Conservation (phyloP, 352 stramenopile genomes). For the Elongisporangium anandrum region DNA sequence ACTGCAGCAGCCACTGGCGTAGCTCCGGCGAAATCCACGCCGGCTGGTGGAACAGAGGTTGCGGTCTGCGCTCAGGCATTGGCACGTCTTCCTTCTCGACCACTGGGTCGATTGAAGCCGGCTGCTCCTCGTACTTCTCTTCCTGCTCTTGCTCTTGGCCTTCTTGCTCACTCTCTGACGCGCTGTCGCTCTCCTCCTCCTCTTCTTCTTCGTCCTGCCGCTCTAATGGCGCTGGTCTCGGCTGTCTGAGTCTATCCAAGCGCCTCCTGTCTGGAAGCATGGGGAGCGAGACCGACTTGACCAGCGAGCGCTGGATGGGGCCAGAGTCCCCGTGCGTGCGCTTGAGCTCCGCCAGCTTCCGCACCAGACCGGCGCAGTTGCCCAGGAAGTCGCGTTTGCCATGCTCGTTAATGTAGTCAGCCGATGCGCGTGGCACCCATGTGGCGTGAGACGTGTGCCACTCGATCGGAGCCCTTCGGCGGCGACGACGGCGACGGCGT, state of each 20-base stretch:
- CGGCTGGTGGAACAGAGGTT: constrained; percentile 35
- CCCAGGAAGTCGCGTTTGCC: constrained; percentile 12
- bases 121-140: neutral
- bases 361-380: constrained; percentile 22
- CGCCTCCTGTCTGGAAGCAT: neutral
- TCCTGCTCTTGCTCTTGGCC: constrained; percentile 9
- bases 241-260: neutral
- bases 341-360: constrained; percentile 32
- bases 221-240: neutral
- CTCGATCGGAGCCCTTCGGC: constrained; percentile 15
- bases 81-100: neutral
- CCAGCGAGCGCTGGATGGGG: neutral
- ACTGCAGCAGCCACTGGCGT: constrained; percentile 36
- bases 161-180: neutral
- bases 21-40: constrained; percentile 65
- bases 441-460: constrained; percentile 34
- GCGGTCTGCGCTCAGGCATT: neutral
- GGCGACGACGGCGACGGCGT: constrained; percentile 12
- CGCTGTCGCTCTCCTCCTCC: neutral
- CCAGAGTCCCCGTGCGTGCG: constrained; percentile 5
- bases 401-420: constrained; percentile 40
- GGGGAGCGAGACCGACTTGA: constrained; percentile 1
- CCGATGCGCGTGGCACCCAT: constrained; percentile 31
- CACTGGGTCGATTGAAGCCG: neutral
- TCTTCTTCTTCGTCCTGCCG: constrained; percentile 4